Conservation (phyloP, 192 early-diverging fungal genomes). For the Umbelopsis vinacea region DNA sequence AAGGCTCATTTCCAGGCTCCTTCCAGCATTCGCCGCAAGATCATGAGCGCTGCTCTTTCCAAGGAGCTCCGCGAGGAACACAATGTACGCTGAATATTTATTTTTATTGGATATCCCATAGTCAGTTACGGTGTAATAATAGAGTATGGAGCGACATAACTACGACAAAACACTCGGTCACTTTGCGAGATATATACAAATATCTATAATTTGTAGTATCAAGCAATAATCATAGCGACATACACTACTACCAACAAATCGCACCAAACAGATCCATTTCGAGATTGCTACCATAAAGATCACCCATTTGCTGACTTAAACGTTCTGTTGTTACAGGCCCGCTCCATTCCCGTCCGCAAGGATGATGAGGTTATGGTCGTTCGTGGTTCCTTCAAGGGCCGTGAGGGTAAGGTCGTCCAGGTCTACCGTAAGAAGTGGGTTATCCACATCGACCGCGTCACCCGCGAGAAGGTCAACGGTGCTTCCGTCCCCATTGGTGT, state of each 20-base stretch:
- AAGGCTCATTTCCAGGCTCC: constrained; percentile 99
- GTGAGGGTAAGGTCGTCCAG: constrained; percentile 93
- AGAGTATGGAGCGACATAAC: background rate
- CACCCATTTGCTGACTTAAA: constrained; percentile 12
- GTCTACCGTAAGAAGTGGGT: constrained; percentile 99
- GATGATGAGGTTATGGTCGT: constrained; percentile 98
- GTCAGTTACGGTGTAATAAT: background rate
- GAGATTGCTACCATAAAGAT: background rate
- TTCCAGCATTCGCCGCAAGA: constrained; percentile 90
- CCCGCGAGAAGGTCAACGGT: constrained; percentile 98
- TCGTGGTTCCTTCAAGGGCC: constrained; percentile 96
- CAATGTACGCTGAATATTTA: constrained; percentile 64
- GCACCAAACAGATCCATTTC: too few relatives aligned
- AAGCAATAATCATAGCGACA: too few relatives aligned
- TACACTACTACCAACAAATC: too few relatives aligned
- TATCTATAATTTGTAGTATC: too few relatives aligned
- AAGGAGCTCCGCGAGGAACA: constrained; percentile 99
- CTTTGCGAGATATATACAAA: background rate
- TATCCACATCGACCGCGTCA: constrained; percentile 98
- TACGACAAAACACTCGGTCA: background rate
- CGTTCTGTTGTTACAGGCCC: constrained; percentile 55
- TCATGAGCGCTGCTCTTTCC: constrained; percentile 95
- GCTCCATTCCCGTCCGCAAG: constrained; percentile 95
- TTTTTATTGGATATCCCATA: background rate
- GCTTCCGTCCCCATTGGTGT: constrained; percentile 88